Evolutionary conservation across 768 basidiomycete species (phyloP).

Genomic region (Rhizopogon vulgaris): DNA sequence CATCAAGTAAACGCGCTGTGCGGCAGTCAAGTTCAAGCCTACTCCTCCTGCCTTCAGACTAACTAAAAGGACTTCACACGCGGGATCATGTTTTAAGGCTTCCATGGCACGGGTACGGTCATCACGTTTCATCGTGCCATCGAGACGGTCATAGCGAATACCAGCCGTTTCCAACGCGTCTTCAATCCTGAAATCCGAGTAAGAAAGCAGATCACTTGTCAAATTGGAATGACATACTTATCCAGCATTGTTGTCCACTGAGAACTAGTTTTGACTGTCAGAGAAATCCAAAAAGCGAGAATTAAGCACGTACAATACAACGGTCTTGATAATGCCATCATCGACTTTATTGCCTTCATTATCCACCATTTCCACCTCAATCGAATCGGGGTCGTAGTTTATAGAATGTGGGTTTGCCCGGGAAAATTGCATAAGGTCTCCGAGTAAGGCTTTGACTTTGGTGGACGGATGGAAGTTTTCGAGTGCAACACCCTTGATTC

Average conservation of each 20-base stretch:
- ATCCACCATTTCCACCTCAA: constrained; percentile 77
- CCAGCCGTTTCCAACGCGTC: constrained; percentile 78
- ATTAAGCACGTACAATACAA: constrained; percentile 77
- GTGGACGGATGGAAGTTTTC: constrained; percentile 75
- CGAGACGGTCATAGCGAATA: constrained; percentile 87
- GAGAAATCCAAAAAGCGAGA: constrained; percentile 9
- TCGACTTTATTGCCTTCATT: constrained; percentile 63
- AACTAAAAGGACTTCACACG: constrained; percentile 90
- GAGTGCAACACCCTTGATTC: constrained; percentile 43
- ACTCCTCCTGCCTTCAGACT: constrained; percentile 97
- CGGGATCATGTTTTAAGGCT: constrained; percentile 81
- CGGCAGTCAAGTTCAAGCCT: constrained; percentile 91
- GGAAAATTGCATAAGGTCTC: constrained; percentile 78
- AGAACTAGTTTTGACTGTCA: constrained; percentile 46
- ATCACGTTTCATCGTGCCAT: constrained; percentile 97
- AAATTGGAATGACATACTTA: constrained; percentile 42
- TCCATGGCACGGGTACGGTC: constrained; percentile 92
- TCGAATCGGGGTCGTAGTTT: constrained; percentile 75
- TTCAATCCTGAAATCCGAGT: constrained; percentile 56
- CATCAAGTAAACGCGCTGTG: constrained; percentile 91
- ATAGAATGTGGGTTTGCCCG: constrained; percentile 77
- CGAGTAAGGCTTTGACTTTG: constrained; percentile 79
- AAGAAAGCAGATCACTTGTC: not conserved
- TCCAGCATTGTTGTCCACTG: constrained; percentile 96
- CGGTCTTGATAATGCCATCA: constrained; percentile 76